Evolutionary conservation across 805 yeast genomes (phyloP).

Genomic region (Yarrowia keelungensis): DNA sequence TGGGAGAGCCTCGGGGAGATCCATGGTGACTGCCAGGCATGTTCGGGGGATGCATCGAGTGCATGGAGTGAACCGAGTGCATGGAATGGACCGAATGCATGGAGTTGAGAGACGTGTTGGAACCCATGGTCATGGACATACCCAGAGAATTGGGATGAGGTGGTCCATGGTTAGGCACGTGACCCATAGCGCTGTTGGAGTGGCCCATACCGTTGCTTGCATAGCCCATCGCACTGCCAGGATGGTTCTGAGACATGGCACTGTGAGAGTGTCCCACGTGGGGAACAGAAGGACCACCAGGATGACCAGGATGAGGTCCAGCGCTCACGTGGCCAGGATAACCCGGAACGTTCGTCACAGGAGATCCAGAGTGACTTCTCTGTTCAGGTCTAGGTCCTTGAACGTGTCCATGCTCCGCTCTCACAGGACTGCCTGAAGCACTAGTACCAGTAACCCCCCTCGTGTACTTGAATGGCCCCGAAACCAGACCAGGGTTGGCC

Average conservation of each 20-base stretch:
- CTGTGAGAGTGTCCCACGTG: not conserved
- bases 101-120: slow-evolving; percentile 28
- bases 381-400: not conserved
- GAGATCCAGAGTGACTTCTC: slow-evolving; percentile 5
- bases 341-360: not conserved
- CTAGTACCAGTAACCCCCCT: not conserved
- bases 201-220: too few relatives aligned
- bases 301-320: not conserved
- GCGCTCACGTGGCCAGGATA: not conserved
- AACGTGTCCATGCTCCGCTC: too few relatives aligned
- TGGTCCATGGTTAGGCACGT: too few relatives aligned
- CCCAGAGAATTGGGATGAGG: not conserved
- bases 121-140: slow-evolving; percentile 27
- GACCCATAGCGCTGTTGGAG: too few relatives aligned
- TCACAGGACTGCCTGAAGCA: not conserved
- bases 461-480: slow-evolving; percentile 31
- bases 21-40: slow-evolving; percentile 23
- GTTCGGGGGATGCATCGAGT: slow-evolving; percentile 1
- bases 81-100: not conserved
- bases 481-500: not conserved
- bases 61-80: slow-evolving; percentile 1
- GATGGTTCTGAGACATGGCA: not conserved
- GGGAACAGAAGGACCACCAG: not conserved
- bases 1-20: slow-evolving; percentile 1
- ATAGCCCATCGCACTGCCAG: not conserved